Conservation (phyloP, 345 rosid species). For the Eucalyptus sp. region DNA sequence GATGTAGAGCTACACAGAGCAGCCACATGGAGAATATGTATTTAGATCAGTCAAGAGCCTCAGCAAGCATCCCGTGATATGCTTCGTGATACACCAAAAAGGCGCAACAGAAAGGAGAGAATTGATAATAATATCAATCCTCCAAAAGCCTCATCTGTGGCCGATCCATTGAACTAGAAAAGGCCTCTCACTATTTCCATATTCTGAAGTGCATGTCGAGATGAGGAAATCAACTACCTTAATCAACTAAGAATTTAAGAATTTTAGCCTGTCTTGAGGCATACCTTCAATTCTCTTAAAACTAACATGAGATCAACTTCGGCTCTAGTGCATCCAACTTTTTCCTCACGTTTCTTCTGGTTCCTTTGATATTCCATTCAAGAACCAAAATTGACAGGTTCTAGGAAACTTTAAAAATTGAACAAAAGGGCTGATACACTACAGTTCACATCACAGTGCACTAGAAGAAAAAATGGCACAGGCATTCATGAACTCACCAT, state of each 20-base stretch:
- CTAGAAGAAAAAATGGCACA: background rate
- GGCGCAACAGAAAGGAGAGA: background rate
- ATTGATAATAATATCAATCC: background rate
- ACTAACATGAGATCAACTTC: background rate
- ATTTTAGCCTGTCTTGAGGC: background rate
- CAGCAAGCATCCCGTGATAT: background rate
- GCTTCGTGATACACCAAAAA: background rate
- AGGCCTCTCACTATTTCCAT: background rate
- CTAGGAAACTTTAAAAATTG: background rate
- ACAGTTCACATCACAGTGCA: background rate
- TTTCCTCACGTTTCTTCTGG: background rate
- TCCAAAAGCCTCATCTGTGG: background rate
- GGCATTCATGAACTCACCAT: slow-evolving; percentile 53
- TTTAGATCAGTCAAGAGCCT: background rate
- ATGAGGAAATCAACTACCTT: background rate
- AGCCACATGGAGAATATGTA: background rate
- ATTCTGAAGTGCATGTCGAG: background rate
- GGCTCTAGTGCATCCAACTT: background rate
- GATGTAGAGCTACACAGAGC: background rate
- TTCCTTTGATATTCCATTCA: background rate
- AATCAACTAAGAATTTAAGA: background rate
- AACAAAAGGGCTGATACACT: background rate
- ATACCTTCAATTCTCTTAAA: background rate
- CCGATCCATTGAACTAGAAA: background rate
- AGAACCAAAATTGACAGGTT: background rate